These are phyloP conservation scores for Cinnamomum micranthum DNA, from an alignment of 164 flowering plant genomes.

Conservation along the genomic window DNA sequence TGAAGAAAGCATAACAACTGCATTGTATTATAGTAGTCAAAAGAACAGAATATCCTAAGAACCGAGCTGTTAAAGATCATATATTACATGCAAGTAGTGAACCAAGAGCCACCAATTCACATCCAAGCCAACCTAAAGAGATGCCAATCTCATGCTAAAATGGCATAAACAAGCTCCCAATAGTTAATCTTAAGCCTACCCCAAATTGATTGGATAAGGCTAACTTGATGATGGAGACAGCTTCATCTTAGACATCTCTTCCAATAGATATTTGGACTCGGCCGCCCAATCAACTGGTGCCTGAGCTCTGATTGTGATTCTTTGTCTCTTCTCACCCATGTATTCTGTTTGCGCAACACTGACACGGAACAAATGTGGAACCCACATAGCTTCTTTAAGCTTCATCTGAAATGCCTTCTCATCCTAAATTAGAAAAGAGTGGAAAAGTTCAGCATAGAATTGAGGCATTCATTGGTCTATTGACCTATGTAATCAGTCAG, in stretches of 20 bases:
- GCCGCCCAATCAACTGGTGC: constrained; percentile 59
- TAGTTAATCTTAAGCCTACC: background rate
- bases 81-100: background rate
- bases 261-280: constrained; percentile 70
- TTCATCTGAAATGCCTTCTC: constrained; percentile 34
- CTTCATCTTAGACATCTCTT: constrained; percentile 62
- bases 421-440: constrained; percentile 5
- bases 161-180: background rate
- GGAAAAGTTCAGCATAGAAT: background rate
- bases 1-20: background rate
- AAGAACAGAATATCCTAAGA: too few relatives aligned
- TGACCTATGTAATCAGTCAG: background rate
- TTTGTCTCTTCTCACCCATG: constrained; percentile 63
- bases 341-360: constrained; percentile 72
- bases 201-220: background rate
- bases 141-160: background rate
- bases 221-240: constrained; percentile 15
- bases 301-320: constrained; percentile 23
- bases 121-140: background rate
- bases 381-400: constrained; percentile 76
- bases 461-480: background rate
- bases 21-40: background rate
- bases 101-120: background rate
- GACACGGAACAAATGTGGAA: constrained; percentile 63
- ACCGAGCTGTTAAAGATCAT: background rate